Conservation (phyloP, 2,329 filamentous ascomycete genomes). For the Cercospora sesami region DNA sequence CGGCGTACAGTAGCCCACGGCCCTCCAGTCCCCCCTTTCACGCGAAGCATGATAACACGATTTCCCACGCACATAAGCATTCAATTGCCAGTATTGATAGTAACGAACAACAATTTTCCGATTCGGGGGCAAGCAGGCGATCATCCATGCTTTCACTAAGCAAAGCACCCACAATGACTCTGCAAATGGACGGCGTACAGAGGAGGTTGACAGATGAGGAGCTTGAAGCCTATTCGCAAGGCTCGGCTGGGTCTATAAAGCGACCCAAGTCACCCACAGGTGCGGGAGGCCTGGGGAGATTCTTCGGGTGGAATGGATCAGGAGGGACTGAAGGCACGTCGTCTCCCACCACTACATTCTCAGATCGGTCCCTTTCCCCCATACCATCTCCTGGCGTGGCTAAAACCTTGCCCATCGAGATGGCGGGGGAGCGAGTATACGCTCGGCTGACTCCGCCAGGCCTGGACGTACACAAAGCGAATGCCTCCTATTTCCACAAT, state of each 20-base stretch:
- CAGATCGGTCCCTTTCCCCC: slow-evolving; percentile 60
- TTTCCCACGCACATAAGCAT: slow-evolving; percentile 31
- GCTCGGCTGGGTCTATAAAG: slow-evolving; percentile 25
- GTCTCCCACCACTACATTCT: slow-evolving; percentile 64
- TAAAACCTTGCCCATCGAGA: slow-evolving; percentile 35
- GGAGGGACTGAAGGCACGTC: slow-evolving; percentile 52
- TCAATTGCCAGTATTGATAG: slow-evolving; percentile 31
- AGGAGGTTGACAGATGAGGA: slow-evolving; percentile 40
- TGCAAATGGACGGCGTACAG: slow-evolving; percentile 39
- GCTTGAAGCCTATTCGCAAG: slow-evolving; percentile 26
- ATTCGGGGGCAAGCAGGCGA: slow-evolving; percentile 15
- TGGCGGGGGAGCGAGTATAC: slow-evolving; percentile 33
- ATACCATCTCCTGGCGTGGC: slow-evolving; percentile 53
- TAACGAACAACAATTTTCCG: slow-evolving; percentile 26
- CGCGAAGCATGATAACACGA: slow-evolving; percentile 33
- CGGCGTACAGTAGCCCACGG: slow-evolving; percentile 32
- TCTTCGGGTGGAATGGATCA: slow-evolving; percentile 66
- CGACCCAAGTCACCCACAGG: slow-evolving; percentile 49
- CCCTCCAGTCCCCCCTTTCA: slow-evolving; percentile 31
- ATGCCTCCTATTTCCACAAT: slow-evolving; percentile 51
- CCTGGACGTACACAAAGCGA: slow-evolving; percentile 55
- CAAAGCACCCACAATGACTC: slow-evolving; percentile 38
- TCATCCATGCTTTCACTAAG: slow-evolving; percentile 31
- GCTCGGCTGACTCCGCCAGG: slow-evolving; percentile 46
- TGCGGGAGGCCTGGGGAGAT: slow-evolving; percentile 58